Percentiles rank a stretch among this genome's conserved stretches.
These are phyloP conservation scores for Exophiala sideris DNA, from an alignment of 2,329 filamentous ascomycete genomes.

Conservation along the genomic window DNA sequence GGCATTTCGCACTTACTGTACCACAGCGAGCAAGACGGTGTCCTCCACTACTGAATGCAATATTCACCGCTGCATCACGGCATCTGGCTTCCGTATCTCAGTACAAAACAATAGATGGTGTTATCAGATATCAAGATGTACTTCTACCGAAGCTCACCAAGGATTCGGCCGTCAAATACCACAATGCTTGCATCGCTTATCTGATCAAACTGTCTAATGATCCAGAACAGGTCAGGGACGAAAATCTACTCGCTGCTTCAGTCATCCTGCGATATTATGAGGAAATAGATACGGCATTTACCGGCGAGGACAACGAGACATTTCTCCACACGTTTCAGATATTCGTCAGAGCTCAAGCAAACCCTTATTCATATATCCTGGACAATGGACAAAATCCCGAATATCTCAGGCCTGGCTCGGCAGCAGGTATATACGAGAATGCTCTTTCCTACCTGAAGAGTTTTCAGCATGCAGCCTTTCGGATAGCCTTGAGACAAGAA, in stretches of 20 bases:
- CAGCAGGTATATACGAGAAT: constrained; percentile 11
- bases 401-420: constrained; percentile 15
- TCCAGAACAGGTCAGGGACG: constrained; percentile 43
- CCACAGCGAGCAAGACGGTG: constrained; percentile 26
- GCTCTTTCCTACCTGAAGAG: constrained; percentile 22
- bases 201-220: constrained; percentile 33
- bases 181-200: constrained; percentile 31
- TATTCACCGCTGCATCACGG: constrained; percentile 27
- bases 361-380: constrained; percentile 19
- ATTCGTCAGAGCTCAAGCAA: constrained; percentile 26
- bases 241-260: constrained; percentile 53
- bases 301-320: constrained; percentile 38
- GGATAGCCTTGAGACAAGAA: constrained; percentile 27
- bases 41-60: constrained; percentile 28
- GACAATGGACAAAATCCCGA: constrained; percentile 12
- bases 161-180: constrained; percentile 30
- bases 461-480: constrained; percentile 27
- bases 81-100: constrained; percentile 21
- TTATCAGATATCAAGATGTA: constrained; percentile 21
- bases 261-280: constrained; percentile 58
- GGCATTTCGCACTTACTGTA: constrained; percentile 25
- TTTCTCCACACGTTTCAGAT: constrained; percentile 25
- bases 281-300: constrained; percentile 49
- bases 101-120: constrained; percentile 17
- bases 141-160: constrained; percentile 25